Conservation (phyloP, 345 rosid genomes). For the Eucalyptus brandiana region DNA sequence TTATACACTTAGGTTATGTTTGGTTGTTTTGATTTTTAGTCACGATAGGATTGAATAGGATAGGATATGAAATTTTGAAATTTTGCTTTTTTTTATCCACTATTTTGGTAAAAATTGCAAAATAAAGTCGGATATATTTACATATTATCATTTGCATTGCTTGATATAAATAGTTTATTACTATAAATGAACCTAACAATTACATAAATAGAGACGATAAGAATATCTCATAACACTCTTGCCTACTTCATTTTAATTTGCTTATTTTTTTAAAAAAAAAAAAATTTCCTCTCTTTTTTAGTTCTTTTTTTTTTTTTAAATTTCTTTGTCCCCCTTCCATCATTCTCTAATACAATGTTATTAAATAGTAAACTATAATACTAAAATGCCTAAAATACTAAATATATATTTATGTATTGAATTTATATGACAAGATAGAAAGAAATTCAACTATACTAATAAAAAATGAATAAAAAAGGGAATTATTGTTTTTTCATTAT, state of each 20-base stretch:
- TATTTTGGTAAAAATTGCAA: neutral
- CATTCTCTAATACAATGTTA: no score
- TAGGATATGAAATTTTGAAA: no score
- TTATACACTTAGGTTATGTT: fast-evolving
- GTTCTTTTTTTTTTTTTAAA: no score
- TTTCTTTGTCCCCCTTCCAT: neutral
- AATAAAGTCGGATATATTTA: neutral
- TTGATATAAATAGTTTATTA: neutral
- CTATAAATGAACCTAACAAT: neutral
- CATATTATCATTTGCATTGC: fast-evolving
- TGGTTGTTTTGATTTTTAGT: neutral
- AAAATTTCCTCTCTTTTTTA: no score
- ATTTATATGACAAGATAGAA: neutral
- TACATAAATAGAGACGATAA: neutral
- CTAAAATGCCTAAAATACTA: neutral
- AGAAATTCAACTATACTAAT: no score
- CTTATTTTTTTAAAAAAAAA: no score
- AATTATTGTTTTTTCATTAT: no score
- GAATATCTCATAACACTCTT: neutral
- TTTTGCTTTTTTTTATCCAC: no score
- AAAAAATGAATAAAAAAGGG: no score
- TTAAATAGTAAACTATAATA: neutral
- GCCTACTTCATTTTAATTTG: neutral
- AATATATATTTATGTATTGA: no score
- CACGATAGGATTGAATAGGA: neutral